Conservation (phyloP, 2,329 filamentous ascomycete genomes). For the Calonectria honghensis region DNA sequence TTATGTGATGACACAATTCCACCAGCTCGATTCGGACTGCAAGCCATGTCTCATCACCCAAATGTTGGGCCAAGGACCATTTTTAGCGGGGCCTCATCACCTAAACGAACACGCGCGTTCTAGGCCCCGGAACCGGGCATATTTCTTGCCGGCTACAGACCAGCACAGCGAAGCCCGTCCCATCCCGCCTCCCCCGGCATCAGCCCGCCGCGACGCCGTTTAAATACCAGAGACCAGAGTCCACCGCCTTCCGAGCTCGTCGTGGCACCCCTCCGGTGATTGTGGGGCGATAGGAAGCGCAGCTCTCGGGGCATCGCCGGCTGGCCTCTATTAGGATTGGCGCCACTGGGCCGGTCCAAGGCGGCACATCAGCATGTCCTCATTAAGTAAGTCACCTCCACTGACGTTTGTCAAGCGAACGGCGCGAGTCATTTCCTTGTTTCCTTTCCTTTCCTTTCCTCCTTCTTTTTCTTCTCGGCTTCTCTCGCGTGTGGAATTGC, state of each 20-base stretch:
- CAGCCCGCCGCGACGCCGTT: constrained; percentile 15
- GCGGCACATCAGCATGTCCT: constrained; percentile 51
- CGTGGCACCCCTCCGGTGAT: constrained; percentile 25
- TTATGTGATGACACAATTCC: not conserved
- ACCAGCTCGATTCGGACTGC: no score
- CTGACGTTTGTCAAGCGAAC: constrained; percentile 39
- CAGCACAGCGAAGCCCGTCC: constrained; percentile 14
- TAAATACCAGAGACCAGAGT: not conserved
- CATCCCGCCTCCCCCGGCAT: not conserved
- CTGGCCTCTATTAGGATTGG: constrained; percentile 50
- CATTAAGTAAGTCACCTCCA: constrained; percentile 57
- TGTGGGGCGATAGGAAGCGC: constrained; percentile 44
- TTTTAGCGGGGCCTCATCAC: constrained; percentile 6
- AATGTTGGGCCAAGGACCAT: not conserved
- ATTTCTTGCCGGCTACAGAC: constrained; percentile 6
- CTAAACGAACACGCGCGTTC: not conserved
- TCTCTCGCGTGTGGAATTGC: not conserved
- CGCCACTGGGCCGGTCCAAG: constrained; percentile 42
- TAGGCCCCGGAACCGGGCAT: constrained; percentile 7
- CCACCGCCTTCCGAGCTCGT: constrained; percentile 15
- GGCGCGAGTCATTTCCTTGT: constrained; percentile 44
- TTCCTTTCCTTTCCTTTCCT: constrained; percentile 27
- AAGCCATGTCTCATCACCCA: not conserved
- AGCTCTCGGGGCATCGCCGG: constrained; percentile 42
- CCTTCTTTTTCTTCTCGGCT: not conserved